Percentiles rank a stretch among this genome's conserved stretches.
These are phyloP conservation scores for Rubia tinctorum DNA, from an alignment of 305 asterid genomes.

Conservation along the genomic window DNA sequence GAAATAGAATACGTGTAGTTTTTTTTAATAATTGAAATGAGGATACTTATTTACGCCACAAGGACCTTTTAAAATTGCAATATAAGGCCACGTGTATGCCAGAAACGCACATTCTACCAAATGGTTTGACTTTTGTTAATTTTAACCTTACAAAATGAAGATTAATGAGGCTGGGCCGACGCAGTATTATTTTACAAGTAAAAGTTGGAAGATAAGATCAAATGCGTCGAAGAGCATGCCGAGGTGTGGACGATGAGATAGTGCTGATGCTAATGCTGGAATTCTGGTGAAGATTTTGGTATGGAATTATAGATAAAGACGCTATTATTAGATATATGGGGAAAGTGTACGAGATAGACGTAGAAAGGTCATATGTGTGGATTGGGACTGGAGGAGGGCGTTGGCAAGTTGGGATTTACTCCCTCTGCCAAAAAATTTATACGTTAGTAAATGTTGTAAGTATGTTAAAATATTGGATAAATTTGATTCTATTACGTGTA, in stretches of 20 bases:
- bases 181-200: background rate
- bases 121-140: background rate
- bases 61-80: background rate
- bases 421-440: too few species aligned
- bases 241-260: background rate
- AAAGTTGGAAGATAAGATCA: background rate
- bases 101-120: background rate
- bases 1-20: too few species aligned
- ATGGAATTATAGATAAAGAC: background rate
- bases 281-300: background rate
- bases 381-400: background rate
- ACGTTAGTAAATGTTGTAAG: too few species aligned
- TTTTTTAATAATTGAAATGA: too few species aligned
- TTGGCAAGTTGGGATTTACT: background rate
- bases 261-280: background rate
- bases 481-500: too few species aligned
- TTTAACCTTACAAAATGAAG: too few species aligned
- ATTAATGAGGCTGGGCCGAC: background rate
- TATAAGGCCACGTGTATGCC: background rate
- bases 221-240: background rate
- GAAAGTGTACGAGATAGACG: too few species aligned
- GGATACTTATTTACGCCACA: too few species aligned
- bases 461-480: too few species aligned
- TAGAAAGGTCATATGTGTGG: too few species aligned
- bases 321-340: background rate